Evolutionary conservation across 306 rosid species (phyloP), one percentile per base, ranked within the genome.

Genomic region (Vigna angularis): DNA sequence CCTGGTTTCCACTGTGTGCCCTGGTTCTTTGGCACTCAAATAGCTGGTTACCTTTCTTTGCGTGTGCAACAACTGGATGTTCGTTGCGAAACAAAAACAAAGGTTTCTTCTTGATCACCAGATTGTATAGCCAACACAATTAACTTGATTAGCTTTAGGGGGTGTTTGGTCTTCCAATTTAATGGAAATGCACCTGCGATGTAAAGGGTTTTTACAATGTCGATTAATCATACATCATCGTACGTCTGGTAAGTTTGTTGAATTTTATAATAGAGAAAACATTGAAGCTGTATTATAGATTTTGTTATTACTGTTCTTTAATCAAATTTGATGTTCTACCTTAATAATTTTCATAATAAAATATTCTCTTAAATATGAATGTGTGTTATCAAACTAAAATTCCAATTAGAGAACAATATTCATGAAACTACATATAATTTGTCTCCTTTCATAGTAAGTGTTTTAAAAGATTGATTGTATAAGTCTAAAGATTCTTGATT

Each of bases 81-180:
- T 20, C 30, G 11, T 1, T 55, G 61, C 3, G 61, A 55, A 20
- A 55, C 61, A 24, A 55, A 55, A 22, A 55, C 61, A 9, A 55
- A 55, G 61, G 61, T 55, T 55, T 20, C 62, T 68, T 75, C 44
- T 30, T 22, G 15, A 68, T 12, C 12, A 14, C 71, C 36, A 28
- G 40, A 65, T 4, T 12, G 9, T 26, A 16, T 38, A 72, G 87
- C 88, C 64, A 86, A 88, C 78, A 88, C 93, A 34, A 15, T 62
- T 48, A 12, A 45, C 22, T 32, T 4, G 4, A 55, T n/a, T 71
- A 63, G 18, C 51, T 63, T 53, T 51, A 61, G 10, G 20, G 28
- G 32, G 50, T 55, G 45, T 65, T 64, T 65, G 50, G 34, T 59
- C 65, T 59, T 28, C 3, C n/a, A 57, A 57, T 57, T 12, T 11